These are phyloP conservation scores for Talaromyces funiculosus DNA, from an alignment of 2,329 filamentous ascomycete genomes.

Conservation along the genomic window DNA sequence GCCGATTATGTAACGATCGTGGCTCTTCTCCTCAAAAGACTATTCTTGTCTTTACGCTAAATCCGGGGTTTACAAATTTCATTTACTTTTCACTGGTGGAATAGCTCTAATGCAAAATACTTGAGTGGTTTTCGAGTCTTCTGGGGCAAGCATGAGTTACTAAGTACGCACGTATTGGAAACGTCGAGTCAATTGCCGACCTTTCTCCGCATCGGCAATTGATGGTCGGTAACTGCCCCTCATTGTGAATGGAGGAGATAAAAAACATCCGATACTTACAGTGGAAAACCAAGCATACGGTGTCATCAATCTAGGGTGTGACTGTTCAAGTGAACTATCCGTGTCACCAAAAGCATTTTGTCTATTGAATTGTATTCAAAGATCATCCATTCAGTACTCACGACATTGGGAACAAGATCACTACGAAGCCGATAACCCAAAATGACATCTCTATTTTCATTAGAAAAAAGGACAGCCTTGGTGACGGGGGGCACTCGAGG, in stretches of 20 bases:
- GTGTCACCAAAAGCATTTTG: too few relatives aligned
- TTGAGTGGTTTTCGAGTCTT: background rate
- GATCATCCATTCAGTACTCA: background rate
- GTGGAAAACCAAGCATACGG: background rate
- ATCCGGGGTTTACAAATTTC: background rate
- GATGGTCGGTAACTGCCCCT: slow-evolving; percentile 16
- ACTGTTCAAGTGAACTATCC: background rate
- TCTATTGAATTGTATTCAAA: background rate
- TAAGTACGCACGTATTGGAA: background rate
- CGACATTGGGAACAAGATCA: background rate
- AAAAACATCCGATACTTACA: background rate
- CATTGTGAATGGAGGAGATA: background rate
- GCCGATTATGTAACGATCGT: background rate
- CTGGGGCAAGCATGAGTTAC: background rate
- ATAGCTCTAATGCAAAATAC: background rate
- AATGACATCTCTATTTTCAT: slow-evolving; percentile 35
- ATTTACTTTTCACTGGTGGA: background rate
- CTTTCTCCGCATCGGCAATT: slow-evolving; percentile 15
- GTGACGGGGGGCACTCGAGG: slow-evolving; percentile 46
- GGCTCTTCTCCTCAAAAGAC: background rate
- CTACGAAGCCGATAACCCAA: background rate
- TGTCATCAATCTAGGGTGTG: background rate
- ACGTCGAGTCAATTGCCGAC: slow-evolving; percentile 19
- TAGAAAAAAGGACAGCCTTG: slow-evolving; percentile 39
- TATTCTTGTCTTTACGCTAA: too few relatives aligned